Conservation (phyloP, 257 asterid species). For the Solanum sitiens region DNA sequence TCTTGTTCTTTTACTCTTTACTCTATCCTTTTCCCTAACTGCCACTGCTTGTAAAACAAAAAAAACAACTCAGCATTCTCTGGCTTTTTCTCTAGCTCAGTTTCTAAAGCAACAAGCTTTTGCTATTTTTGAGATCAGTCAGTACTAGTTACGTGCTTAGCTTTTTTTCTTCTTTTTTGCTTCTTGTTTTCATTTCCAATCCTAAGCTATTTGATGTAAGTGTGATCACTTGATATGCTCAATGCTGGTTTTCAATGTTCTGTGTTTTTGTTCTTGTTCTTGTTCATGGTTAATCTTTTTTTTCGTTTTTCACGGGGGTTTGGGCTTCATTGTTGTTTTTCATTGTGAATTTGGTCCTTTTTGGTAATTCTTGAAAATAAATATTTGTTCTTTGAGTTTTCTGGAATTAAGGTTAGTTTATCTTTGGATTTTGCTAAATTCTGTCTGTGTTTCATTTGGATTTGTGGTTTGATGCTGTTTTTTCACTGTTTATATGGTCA, state of each 20-base stretch:
- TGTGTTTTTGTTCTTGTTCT: not conserved
- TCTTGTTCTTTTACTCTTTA: not conserved
- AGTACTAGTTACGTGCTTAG: not conserved
- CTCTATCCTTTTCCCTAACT: not conserved
- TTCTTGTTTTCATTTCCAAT: not conserved
- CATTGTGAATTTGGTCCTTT: not conserved
- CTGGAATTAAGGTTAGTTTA: not conserved
- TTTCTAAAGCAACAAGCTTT: not conserved
- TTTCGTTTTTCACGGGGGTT: not conserved
- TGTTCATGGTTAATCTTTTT: not conserved
- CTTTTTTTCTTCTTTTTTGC: not conserved
- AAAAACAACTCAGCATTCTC: not conserved
- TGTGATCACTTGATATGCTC: not conserved
- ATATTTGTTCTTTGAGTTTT: not conserved
- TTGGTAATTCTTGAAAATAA: not conserved
- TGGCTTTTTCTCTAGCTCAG: not conserved
- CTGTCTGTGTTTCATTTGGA: not conserved
- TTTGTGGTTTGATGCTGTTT: not conserved
- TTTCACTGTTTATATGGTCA: not conserved
- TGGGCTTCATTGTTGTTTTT: not conserved
- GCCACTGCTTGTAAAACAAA: not conserved
- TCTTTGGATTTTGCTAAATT: not conserved
- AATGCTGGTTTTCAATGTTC: not conserved
- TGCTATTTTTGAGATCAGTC: not conserved
- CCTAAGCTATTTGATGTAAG: not conserved